Evolutionary conservation across 2,329 filamentous ascomycete species (phyloP).

Genomic region (Hortaea werneckii): DNA sequence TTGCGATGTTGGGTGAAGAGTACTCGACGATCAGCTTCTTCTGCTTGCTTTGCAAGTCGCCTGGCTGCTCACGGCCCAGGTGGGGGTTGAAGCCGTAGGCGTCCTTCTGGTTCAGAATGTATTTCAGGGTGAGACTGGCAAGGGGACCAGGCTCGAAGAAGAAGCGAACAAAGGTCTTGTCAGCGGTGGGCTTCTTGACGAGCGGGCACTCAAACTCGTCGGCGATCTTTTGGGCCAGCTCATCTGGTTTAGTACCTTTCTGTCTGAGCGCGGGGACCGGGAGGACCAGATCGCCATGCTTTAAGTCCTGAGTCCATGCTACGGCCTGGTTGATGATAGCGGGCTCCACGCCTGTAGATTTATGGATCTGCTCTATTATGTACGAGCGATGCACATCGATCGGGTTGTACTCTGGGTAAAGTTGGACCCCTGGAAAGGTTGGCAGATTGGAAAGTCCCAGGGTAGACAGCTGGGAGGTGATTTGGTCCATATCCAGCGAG

Average conservation of each 20-base stretch:
- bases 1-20: conserved; percentile 77
- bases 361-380: conserved; percentile 57
- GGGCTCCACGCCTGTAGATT: conserved; percentile 60
- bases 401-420: conserved; percentile 59
- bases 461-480: conserved; percentile 21
- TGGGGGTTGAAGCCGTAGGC: conserved; percentile 56
- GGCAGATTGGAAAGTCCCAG: conserved; percentile 20
- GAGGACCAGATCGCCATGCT: conserved; percentile 73
- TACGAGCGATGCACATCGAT: conserved; percentile 72
- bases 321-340: conserved; percentile 64
- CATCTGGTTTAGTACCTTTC: conserved; percentile 53
- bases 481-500: conserved; percentile 11
- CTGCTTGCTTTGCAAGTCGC: conserved; percentile 48
- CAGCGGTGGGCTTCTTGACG: conserved; percentile 57
- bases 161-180: conserved; percentile 64
- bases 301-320: conserved; percentile 67
- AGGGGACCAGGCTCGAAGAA: conserved; percentile 66
- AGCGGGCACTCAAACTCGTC: conserved; percentile 54
- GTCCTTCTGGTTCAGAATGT: conserved; percentile 52
- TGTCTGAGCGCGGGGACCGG: conserved; percentile 70
- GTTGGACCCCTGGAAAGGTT: conserved; percentile 16
- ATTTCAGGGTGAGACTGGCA: conserved; percentile 55
- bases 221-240: conserved; percentile 45
- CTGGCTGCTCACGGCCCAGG: conserved; percentile 50
- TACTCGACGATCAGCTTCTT: conserved; percentile 71